Conservation (phyloP, 148 eudicot species). For the Mesembryanthemum crystallinum region DNA sequence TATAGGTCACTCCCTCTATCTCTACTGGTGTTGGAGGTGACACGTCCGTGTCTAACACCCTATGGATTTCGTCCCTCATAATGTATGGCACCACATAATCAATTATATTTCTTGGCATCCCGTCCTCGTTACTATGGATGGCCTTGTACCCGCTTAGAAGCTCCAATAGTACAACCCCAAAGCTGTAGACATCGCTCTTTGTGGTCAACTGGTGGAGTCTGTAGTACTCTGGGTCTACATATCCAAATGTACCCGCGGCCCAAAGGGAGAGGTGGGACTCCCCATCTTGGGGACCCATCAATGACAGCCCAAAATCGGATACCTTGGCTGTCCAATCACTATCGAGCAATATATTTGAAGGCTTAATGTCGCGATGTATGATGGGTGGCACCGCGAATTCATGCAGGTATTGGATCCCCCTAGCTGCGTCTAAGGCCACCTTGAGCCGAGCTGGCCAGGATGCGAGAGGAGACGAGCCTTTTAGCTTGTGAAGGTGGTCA, state of each 20-base stretch:
- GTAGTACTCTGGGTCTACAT: conserved; percentile 85
- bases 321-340: conserved; percentile 70
- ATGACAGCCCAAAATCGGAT: conserved; percentile 82
- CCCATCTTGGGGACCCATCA: conserved; percentile 58
- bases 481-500: conserved; percentile 66
- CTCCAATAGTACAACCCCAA: conserved; percentile 72
- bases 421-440: conserved; percentile 78
- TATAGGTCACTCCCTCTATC: conserved; percentile 62
- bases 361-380: conserved; percentile 89
- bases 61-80: conserved; percentile 54
- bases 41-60: conserved; percentile 53
- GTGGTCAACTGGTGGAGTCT: conserved; percentile 56
- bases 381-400: conserved; percentile 64
- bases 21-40: conserved; percentile 79
- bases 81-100: conserved; percentile 64
- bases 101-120: conserved; percentile 70
- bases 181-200: conserved; percentile 80
- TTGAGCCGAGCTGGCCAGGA: conserved; percentile 67
- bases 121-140: conserved; percentile 59
- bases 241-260: conserved; percentile 78
- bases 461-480: conserved; percentile 39
- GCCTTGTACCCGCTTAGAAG: conserved; percentile 66
- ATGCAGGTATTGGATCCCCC: conserved; percentile 89
- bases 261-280: conserved; percentile 51
- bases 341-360: conserved; percentile 81